These are phyloP conservation scores for Aspergillus haitiensis DNA, from an alignment of 495 filamentous ascomycete species.

Conservation along the genomic window DNA sequence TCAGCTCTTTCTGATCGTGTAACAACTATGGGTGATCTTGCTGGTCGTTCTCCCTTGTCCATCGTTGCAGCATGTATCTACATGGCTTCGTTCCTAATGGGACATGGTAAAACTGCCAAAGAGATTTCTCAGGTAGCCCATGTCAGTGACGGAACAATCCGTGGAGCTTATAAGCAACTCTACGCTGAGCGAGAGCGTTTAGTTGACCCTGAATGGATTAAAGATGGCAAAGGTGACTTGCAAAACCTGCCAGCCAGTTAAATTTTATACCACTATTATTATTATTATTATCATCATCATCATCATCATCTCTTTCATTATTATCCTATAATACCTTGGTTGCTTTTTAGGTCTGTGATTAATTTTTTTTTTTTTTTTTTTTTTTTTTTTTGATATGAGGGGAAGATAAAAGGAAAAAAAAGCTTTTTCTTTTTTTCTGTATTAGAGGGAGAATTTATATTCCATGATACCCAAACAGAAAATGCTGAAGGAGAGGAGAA, in stretches of 20 bases:
- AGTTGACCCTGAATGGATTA: slow-evolving; percentile 72
- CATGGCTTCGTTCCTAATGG: slow-evolving; percentile 84
- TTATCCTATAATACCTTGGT: background rate
- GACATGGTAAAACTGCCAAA: slow-evolving; percentile 72
- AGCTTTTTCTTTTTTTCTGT: background rate
- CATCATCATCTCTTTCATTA: background rate
- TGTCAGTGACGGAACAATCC: slow-evolving; percentile 94
- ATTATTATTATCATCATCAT: slow-evolving; percentile 1
- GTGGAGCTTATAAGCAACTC: slow-evolving; percentile 88
- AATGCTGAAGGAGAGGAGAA: background rate
- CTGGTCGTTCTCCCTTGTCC: slow-evolving; percentile 90
- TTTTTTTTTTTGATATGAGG: background rate
- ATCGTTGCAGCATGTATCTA: slow-evolving; percentile 95
- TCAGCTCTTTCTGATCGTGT: slow-evolving; percentile 72
- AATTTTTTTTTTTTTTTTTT: background rate
- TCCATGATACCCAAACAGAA: slow-evolving; percentile 16
- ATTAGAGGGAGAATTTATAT: background rate
- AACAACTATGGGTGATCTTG: slow-evolving; percentile 70
- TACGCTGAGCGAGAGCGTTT: slow-evolving; percentile 70
- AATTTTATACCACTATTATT: slow-evolving; percentile 5
- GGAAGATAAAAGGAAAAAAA: too few species aligned
- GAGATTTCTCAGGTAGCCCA: slow-evolving; percentile 78
- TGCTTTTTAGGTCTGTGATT: background rate
- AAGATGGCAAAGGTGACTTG: slow-evolving; percentile 66
- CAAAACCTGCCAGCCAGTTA: slow-evolving; percentile 62